Conservation (phyloP, 1,284 basidiomycete genomes). For the Fomitiporia mediterranea region DNA sequence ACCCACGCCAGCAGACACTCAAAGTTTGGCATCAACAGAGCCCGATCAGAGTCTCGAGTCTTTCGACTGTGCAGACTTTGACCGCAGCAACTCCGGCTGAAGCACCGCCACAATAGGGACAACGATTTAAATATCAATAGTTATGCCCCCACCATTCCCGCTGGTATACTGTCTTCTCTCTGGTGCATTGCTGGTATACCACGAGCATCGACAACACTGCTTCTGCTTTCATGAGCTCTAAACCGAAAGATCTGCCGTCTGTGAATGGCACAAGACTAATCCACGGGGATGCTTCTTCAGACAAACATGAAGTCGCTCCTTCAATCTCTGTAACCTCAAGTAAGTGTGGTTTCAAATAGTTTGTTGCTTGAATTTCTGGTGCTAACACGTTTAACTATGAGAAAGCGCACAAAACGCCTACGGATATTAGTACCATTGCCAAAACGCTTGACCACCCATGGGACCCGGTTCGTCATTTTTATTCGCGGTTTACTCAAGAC, state of each 20-base stretch:
- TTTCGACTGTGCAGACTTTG: constrained; percentile 4
- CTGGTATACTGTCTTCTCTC: not conserved
- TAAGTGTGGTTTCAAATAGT: constrained; percentile 24
- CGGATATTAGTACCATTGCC: constrained; percentile 22
- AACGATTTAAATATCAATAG: constrained; percentile 35
- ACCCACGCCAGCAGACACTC: constrained; percentile 22
- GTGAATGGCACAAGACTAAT: constrained; percentile 51
- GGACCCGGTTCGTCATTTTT: constrained; percentile 54
- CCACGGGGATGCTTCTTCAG: constrained; percentile 49
- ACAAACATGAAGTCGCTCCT: constrained; percentile 48
- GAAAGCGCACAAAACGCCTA: constrained; percentile 46
- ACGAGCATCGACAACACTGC: not conserved
- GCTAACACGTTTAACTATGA: not conserved
- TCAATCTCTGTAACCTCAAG: constrained; percentile 66
- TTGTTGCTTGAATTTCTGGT: too few relatives aligned
- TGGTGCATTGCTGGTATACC: too few relatives aligned
- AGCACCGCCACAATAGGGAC: constrained; percentile 17
- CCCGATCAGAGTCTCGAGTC: constrained; percentile 3
- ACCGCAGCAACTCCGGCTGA: constrained; percentile 17
- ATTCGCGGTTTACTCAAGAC: constrained; percentile 67
- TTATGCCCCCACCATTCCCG: constrained; percentile 33
- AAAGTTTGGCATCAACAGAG: constrained; percentile 9
- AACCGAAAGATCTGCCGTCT: not conserved
- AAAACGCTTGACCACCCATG: constrained; percentile 38
- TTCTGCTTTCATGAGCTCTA: constrained; percentile 1